phyloP scores from a whole-genome alignment of 2,329 filamentous ascomycete genomes.

The Parasarocladium wereldwijsianum region DNA sequence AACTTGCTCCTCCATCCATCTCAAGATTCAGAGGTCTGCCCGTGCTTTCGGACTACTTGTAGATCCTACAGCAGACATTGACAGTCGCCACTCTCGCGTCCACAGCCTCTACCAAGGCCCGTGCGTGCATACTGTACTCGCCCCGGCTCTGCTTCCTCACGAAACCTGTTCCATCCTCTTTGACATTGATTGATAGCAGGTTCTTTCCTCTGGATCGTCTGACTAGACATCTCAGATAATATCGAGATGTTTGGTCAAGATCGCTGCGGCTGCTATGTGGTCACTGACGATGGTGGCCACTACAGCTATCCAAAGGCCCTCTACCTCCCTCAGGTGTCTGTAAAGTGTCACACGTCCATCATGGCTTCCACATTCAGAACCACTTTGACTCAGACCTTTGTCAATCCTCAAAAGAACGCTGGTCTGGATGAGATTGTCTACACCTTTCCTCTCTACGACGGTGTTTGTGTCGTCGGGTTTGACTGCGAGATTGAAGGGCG shows the following conservation, averaged over 20 bases:
- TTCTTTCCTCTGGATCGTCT: not conserved
- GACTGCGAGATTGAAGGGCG: slow-evolving; percentile 46
- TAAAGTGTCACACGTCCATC: slow-evolving; percentile 46
- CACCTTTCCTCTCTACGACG: slow-evolving; percentile 58
- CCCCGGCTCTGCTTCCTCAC: no score
- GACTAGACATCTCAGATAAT: no score
- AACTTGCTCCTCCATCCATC: no score
- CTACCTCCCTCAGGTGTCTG: slow-evolving; percentile 43
- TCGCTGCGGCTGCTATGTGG: slow-evolving; percentile 21
- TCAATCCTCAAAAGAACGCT: slow-evolving; percentile 31
- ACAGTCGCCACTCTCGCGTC: no score
- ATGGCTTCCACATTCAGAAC: slow-evolving; percentile 35
- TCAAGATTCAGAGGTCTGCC: no score
- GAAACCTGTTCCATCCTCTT: no score
- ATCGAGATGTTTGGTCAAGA: slow-evolving; percentile 5
- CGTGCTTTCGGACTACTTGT: no score
- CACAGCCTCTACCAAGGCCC: no score
- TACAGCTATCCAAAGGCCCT: slow-evolving; percentile 10
- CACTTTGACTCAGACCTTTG: slow-evolving; percentile 40
- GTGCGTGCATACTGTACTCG: no score
- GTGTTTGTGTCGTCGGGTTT: slow-evolving; percentile 55
- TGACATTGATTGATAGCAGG: no score
- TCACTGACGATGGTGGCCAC: no score
- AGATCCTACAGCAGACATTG: no score
- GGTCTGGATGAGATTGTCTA: slow-evolving; percentile 38